phyloP scores from a whole-genome alignment of 2,329 filamentous ascomycete genomes.

The Ascochyta lentis region DNA sequence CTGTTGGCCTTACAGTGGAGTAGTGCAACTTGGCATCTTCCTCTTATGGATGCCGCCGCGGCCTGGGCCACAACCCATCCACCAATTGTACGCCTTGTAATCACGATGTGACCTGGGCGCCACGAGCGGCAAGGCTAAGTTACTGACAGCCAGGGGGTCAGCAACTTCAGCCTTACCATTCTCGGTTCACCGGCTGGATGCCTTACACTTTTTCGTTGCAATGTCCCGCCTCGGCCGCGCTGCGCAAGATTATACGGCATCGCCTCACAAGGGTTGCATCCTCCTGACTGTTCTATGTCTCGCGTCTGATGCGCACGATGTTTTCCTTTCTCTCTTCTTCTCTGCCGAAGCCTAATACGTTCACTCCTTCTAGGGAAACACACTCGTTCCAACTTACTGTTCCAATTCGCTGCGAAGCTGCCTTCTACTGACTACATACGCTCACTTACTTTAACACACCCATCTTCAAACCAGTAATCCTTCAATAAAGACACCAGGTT shows the following conservation, averaged over 20 bases:
- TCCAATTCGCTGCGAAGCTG: background rate
- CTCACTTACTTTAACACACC: background rate
- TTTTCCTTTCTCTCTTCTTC: background rate
- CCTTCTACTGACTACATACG: background rate
- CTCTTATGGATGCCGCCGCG: slow-evolving; percentile 1
- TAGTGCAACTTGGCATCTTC: slow-evolving; percentile 5
- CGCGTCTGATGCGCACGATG: background rate
- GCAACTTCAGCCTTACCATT: slow-evolving; percentile 2
- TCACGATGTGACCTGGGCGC: slow-evolving; percentile 3
- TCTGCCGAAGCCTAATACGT: background rate
- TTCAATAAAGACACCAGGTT: background rate
- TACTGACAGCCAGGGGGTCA: slow-evolving; percentile 4
- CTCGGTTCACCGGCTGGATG: slow-evolving; percentile 8
- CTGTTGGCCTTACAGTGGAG: background rate
- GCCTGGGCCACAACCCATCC: background rate
- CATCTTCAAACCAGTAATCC: background rate
- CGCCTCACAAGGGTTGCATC: slow-evolving; percentile 4
- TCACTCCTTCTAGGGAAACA: background rate
- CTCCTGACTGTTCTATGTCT: slow-evolving; percentile 3
- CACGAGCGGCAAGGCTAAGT: slow-evolving; percentile 4
- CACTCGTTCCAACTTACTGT: background rate
- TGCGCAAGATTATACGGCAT: background rate
- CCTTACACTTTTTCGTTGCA: slow-evolving; percentile 6
- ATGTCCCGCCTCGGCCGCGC: background rate
- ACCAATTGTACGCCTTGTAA: slow-evolving; percentile 1